A percentile compares a stretch with the other conserved stretches of the same genome.
phyloP scores from a whole-genome alignment of 805 yeast species.

The Metschnikowia matae region DNA sequence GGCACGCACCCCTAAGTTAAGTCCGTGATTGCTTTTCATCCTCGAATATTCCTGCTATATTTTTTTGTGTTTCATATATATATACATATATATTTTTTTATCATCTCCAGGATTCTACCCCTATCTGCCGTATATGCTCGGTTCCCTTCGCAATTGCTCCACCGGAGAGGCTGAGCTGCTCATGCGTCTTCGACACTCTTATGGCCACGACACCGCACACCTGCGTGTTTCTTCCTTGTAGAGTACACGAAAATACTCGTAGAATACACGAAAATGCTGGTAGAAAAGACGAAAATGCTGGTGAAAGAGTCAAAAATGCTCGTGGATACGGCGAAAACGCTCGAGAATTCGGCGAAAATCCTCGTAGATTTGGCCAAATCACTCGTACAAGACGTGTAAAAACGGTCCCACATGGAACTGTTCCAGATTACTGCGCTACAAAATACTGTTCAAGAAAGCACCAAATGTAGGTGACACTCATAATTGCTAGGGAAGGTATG shows the following conservation, averaged over 20 bases:
- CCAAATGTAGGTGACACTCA: no score
- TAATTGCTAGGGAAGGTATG: no score
- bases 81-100: not conserved
- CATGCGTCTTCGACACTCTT: not conserved
- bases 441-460: no score
- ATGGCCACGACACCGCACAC: not conserved
- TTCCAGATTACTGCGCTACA: no score
- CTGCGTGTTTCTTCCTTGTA: not conserved
- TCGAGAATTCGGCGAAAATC: no score
- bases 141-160: not conserved
- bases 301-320: no score
- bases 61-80: not conserved
- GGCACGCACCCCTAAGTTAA: not conserved
- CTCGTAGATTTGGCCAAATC: no score
- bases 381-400: no score
- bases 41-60: not conserved
- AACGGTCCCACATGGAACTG: no score
- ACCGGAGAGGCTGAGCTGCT: slow-evolving; percentile 1
- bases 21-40: not conserved
- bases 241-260: not conserved
- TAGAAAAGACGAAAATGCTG: not conserved
- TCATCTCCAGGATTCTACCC: not conserved
- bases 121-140: not conserved
- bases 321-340: no score
- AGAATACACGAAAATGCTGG: not conserved